phyloP scores from a whole-genome alignment of 1,139 yeast species.

The Diutina neorugosa region DNA sequence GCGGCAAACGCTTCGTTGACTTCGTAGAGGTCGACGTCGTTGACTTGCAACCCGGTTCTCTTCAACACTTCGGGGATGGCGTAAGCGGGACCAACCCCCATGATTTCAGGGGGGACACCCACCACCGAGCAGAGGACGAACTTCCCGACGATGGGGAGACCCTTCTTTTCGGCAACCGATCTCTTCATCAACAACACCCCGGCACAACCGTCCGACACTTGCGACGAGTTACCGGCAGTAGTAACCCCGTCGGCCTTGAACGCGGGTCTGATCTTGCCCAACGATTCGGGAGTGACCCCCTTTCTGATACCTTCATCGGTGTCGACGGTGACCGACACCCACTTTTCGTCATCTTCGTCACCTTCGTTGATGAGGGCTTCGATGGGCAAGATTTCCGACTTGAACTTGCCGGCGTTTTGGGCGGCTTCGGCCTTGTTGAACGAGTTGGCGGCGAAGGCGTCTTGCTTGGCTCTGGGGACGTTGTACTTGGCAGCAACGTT shows the following conservation, averaged over 20 bases:
- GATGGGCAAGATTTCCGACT: slow-evolving; percentile 79
- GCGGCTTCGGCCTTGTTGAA: slow-evolving; percentile 76
- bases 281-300: slow-evolving; percentile 69
- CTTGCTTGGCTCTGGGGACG: slow-evolving; percentile 65
- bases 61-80: slow-evolving; percentile 79
- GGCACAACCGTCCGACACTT: slow-evolving; percentile 92
- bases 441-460: slow-evolving; percentile 77
- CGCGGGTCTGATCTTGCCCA: slow-evolving; percentile 76
- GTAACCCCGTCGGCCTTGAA: slow-evolving; percentile 74
- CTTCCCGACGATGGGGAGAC: slow-evolving; percentile 58
- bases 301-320: slow-evolving; percentile 88
- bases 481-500: slow-evolving; percentile 54
- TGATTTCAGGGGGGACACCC: slow-evolving; percentile 93
- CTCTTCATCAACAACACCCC: slow-evolving; percentile 80
- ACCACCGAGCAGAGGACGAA: slow-evolving; percentile 65
- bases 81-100: slow-evolving; percentile 95
- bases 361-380: slow-evolving; percentile 40
- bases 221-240: slow-evolving; percentile 94
- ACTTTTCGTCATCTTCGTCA: slow-evolving; percentile 16
- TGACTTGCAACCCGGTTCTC: slow-evolving; percentile 47
- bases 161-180: slow-evolving; percentile 68
- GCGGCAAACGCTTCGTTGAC: slow-evolving; percentile 96
- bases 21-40: slow-evolving; percentile 68
- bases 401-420: slow-evolving; percentile 55
- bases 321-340: slow-evolving; percentile 37